Conservation (phyloP, 2,329 filamentous ascomycete genomes). For the Amesomyces nigricolor region DNA sequence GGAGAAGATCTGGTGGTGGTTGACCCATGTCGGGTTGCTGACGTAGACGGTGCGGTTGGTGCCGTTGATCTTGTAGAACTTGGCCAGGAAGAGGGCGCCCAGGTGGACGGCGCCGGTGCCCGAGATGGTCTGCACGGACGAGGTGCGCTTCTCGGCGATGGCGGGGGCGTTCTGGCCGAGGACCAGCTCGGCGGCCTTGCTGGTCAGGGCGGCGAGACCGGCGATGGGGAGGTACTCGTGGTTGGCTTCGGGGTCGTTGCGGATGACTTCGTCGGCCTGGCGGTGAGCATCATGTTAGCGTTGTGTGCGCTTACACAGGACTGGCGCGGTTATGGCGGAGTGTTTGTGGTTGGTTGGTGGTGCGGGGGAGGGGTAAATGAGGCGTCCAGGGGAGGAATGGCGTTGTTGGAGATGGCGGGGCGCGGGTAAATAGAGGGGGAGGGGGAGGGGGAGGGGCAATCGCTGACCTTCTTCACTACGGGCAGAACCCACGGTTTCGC, state of each 20-base stretch:
- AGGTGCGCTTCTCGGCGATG: conserved; percentile 72
- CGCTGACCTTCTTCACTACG: conserved; percentile 83
- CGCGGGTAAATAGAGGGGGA: conserved; percentile 11
- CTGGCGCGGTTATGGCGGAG: neutral
- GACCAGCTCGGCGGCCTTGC: conserved; percentile 85
- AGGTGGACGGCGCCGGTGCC: conserved; percentile 94
- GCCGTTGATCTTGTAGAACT: conserved; percentile 74
- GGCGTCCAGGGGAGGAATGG: neutral
- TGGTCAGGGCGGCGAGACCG: conserved; percentile 77
- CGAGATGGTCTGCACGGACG: conserved; percentile 89
- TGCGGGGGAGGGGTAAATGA: conserved; percentile 12
- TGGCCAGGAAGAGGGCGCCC: conserved; percentile 86
- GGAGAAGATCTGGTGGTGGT: conserved; percentile 97
- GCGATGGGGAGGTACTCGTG: conserved; percentile 98
- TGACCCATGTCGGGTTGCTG: conserved; percentile 94
- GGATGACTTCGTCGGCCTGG: conserved; percentile 85
- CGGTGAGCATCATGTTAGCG: neutral
- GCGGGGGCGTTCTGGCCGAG: conserved; percentile 76
- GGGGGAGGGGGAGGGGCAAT: neutral
- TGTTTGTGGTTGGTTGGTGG: conserved; percentile 5
- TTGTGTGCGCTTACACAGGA: neutral
- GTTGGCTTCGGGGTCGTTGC: conserved; percentile 83
- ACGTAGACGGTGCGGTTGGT: conserved; percentile 76
- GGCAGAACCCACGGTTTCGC: conserved; percentile 97
- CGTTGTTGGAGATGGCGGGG: conserved; percentile 15